A percentile compares a stretch with the other conserved stretches of the same genome.
These are phyloP conservation scores for Gossypium trilobum DNA, from an alignment of 441 rosid genomes.

Conservation along the genomic window DNA sequence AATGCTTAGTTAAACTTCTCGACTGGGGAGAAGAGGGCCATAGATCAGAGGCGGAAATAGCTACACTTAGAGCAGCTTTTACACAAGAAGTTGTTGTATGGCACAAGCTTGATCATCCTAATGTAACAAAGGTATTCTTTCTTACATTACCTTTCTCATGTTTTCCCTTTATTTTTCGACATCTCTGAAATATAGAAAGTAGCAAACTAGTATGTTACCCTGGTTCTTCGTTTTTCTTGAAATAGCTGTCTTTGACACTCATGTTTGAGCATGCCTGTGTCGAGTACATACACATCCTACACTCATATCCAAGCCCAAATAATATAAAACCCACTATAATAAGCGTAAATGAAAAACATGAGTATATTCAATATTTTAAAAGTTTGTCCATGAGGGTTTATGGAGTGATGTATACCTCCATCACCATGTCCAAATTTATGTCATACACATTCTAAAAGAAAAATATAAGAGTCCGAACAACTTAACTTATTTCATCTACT, in stretches of 20 bases:
- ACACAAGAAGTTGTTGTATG: constrained; percentile 70
- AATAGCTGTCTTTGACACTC: neutral
- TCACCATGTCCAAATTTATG: neutral
- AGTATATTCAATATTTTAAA: neutral
- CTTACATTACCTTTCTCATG: neutral
- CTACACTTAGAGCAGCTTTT: constrained; percentile 63
- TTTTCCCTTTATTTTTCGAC: neutral
- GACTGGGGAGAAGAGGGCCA: constrained; percentile 80
- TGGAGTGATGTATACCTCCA: neutral
- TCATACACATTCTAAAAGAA: neutral
- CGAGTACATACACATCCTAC: neutral
- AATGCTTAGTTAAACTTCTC: constrained; percentile 53
- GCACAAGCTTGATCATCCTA: constrained; percentile 76
- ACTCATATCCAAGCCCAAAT: neutral
- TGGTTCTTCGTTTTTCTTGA: neutral
- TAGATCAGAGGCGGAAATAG: constrained; percentile 60
- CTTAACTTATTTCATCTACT: neutral
- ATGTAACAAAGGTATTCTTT: constrained; percentile 50
- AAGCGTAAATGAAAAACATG: neutral
- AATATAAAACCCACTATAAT: neutral
- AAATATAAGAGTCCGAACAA: neutral
- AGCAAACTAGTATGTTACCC: neutral
- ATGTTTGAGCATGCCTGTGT: neutral
- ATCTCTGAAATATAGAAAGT: neutral
- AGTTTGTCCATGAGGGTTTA: neutral